Conservation (phyloP, 768 basidiomycete species). For the Mycena capillaripes region DNA sequence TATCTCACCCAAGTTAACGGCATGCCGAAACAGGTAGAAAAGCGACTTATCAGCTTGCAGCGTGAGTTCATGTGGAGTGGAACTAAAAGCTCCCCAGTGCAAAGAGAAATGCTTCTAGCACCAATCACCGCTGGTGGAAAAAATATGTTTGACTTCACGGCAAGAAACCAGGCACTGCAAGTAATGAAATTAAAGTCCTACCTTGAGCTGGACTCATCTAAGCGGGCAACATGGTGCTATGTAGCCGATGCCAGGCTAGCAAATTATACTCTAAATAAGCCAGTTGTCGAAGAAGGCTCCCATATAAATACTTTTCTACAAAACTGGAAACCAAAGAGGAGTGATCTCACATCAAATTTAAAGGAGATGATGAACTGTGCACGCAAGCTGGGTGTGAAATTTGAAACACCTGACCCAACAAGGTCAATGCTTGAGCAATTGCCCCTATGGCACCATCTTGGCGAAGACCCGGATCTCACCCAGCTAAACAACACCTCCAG, state of each 20-base stretch:
- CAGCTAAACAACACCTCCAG: neutral
- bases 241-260: conserved; percentile 44
- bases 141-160: conserved; percentile 40
- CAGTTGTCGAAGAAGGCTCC: neutral
- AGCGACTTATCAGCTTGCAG: conserved; percentile 37
- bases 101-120: conserved; percentile 34
- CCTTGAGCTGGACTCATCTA: conserved; percentile 23
- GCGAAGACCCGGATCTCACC: neutral
- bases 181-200: conserved; percentile 45
- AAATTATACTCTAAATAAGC: neutral
- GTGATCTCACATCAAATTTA: neutral
- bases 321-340: neutral
- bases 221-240: conserved; percentile 44
- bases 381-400: neutral
- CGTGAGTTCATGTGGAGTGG: conserved; percentile 47
- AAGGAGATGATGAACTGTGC: neutral
- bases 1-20: conserved; percentile 52
- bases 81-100: conserved; percentile 23
- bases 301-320: neutral
- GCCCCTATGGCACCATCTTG: conserved; percentile 6
- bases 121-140: conserved; percentile 41
- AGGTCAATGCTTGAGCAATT: neutral
- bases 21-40: conserved; percentile 48
- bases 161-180: conserved; percentile 44
- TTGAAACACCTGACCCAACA: neutral